Conservation (phyloP, 1,284 basidiomycete genomes). For the Neolentinus lepideus region DNA sequence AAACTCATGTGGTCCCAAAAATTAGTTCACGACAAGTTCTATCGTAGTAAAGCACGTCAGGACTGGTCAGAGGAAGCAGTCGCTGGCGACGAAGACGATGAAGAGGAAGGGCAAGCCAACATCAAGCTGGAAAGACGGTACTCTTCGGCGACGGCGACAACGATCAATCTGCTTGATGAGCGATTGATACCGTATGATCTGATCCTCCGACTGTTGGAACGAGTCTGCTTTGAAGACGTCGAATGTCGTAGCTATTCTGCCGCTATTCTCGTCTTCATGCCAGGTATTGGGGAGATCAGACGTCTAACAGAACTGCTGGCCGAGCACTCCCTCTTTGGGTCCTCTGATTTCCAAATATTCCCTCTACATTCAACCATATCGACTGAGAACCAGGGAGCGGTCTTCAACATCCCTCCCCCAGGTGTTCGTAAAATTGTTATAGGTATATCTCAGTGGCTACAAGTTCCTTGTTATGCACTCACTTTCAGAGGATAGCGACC, state of each 20-base stretch:
- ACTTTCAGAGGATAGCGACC: slow-evolving; percentile 29
- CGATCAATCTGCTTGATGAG: slow-evolving; percentile 86
- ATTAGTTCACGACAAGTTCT: slow-evolving; percentile 54
- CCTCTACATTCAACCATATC: slow-evolving; percentile 93
- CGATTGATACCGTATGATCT: slow-evolving; percentile 88
- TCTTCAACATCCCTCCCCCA: slow-evolving; percentile 80
- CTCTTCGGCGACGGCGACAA: slow-evolving; percentile 65
- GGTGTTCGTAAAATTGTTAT: slow-evolving; percentile 91
- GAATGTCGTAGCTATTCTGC: slow-evolving; percentile 58
- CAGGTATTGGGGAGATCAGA: slow-evolving; percentile 90
- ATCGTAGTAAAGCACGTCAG: slow-evolving; percentile 49
- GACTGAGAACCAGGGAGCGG: slow-evolving; percentile 84
- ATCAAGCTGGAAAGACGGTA: slow-evolving; percentile 69
- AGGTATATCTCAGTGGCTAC: slow-evolving; percentile 34
- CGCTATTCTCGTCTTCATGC: slow-evolving; percentile 91
- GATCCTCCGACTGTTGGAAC: slow-evolving; percentile 81
- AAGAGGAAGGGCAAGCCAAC: slow-evolving; percentile 35
- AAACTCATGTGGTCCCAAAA: neutral
- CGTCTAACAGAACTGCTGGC: slow-evolving; percentile 78
- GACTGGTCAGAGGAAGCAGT: slow-evolving; percentile 74
- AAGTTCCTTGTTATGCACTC: neutral
- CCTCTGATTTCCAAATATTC: slow-evolving; percentile 69
- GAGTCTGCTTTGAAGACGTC: slow-evolving; percentile 72
- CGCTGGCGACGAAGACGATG: slow-evolving; percentile 66
- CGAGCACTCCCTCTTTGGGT: slow-evolving; percentile 74